Percentiles rank a stretch among this genome's conserved stretches.
phyloP scores from a whole-genome alignment of 83 land plant species.

The Picea mariana region DNA sequence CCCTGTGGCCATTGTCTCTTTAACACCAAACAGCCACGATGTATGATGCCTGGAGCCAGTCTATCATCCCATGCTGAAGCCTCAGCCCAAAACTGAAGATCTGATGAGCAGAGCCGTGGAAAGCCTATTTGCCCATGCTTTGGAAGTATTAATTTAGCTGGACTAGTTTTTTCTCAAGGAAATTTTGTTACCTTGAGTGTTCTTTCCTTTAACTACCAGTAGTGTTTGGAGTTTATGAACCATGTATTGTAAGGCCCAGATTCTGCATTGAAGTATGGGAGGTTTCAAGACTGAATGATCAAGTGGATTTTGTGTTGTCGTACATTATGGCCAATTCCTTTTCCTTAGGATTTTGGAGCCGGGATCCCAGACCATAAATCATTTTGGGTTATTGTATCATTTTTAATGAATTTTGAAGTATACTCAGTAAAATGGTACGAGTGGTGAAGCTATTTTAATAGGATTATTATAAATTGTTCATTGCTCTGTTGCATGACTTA shows the following conservation, averaged over 20 bases:
- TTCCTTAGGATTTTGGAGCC: constrained; percentile 7
- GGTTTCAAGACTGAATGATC: too few species aligned
- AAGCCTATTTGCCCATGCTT: constrained; percentile 12
- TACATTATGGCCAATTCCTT: neutral
- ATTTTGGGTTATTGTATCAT: neutral
- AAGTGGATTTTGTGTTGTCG: constrained; percentile 3
- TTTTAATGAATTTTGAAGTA: too few species aligned
- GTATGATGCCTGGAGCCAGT: constrained; percentile 10
- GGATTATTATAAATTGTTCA: too few species aligned
- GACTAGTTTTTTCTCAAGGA: constrained; percentile 3
- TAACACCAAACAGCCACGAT: constrained; percentile 7
- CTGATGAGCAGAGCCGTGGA: constrained; percentile 10
- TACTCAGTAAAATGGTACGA: too few species aligned
- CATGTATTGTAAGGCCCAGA: too few species aligned
- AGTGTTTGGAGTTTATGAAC: too few species aligned
- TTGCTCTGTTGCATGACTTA: too few species aligned
- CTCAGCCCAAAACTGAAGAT: constrained; percentile 15
- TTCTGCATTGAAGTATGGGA: too few species aligned
- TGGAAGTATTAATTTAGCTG: neutral
- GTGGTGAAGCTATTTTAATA: too few species aligned
- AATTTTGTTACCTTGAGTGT: constrained; percentile 2
- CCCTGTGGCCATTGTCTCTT: constrained; percentile 9
- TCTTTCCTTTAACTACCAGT: neutral
- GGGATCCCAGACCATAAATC: constrained; percentile 6
- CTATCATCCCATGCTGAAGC: constrained; percentile 11